Evolutionary conservation across 1,284 basidiomycete genomes (phyloP).

Genomic region (Pseudozyma flocculosa): DNA sequence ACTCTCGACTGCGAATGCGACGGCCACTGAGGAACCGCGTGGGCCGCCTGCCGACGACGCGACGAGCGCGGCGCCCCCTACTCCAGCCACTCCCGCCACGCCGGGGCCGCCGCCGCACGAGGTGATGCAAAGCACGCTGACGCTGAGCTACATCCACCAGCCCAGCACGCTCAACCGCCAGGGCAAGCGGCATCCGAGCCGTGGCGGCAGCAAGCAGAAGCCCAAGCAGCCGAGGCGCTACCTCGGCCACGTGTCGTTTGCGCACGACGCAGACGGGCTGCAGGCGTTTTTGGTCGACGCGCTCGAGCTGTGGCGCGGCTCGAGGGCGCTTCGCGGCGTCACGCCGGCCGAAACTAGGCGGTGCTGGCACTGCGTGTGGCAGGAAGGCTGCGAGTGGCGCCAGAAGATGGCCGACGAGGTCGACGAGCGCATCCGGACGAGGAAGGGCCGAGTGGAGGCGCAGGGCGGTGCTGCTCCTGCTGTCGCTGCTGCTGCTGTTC

Average conservation of each 20-base stretch:
- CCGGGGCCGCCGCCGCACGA: too few species aligned
- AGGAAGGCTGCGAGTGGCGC: conserved; percentile 52
- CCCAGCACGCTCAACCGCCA: neutral
- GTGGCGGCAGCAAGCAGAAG: too few species aligned
- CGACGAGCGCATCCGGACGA: neutral
- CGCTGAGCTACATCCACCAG: conserved; percentile 20
- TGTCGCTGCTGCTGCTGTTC: too few species aligned
- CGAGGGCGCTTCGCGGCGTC: conserved; percentile 32
- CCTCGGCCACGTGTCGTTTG: conserved; percentile 33
- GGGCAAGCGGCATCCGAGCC: too few species aligned
- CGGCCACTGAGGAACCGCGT: too few species aligned
- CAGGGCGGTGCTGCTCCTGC: too few species aligned
- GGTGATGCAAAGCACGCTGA: conserved; percentile 12
- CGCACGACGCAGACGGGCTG: conserved; percentile 14
- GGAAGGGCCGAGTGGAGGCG: neutral
- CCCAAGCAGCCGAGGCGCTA: too few species aligned
- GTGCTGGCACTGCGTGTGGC: conserved; percentile 48
- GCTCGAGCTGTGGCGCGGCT: conserved; percentile 39
- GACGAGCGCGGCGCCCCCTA: too few species aligned
- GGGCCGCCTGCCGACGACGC: too few species aligned
- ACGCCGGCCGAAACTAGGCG: conserved; percentile 19
- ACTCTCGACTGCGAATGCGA: too few species aligned
- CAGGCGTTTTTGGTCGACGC: conserved; percentile 23
- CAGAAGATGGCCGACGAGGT: conserved; percentile 10
- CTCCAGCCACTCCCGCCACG: too few species aligned